A percentile compares a stretch with the other conserved stretches of the same genome.
Conservation (phyloP, 306 rosid genomes). For the Astragalus membranaceus region DNA sequence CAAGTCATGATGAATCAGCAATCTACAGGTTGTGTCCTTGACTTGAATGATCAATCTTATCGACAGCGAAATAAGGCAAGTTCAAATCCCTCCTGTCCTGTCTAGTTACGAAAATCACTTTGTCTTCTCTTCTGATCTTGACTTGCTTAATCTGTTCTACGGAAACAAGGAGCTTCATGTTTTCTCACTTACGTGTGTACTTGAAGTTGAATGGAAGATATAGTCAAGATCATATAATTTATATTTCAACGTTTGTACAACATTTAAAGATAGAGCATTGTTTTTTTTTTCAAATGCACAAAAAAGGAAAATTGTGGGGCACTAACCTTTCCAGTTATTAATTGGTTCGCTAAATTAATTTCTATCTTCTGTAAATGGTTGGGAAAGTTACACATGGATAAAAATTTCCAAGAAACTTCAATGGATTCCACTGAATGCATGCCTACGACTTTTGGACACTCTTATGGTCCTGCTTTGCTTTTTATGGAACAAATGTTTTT, state of each 20-base stretch:
- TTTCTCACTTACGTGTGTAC: background rate
- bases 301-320: slow-evolving; percentile 4
- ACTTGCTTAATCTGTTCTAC: background rate
- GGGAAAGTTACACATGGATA: background rate
- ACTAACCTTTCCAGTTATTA: background rate
- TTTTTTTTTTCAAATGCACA: background rate
- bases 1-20: background rate
- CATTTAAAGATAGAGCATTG: background rate
- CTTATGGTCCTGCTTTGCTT: slow-evolving; percentile 13
- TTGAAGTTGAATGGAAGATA: slow-evolving; percentile 7
- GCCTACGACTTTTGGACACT: slow-evolving; percentile 17
- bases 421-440: background rate
- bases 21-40: slow-evolving; percentile 24
- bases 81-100: background rate
- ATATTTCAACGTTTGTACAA: slow-evolving; percentile 7
- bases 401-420: slow-evolving; percentile 23
- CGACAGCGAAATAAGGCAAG: background rate
- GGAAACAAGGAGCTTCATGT: background rate
- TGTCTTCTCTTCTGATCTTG: background rate
- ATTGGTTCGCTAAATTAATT: no score
- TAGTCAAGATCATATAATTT: slow-evolving; percentile 12
- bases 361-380: background rate
- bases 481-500: slow-evolving; percentile 26
- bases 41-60: slow-evolving; percentile 9
- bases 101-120: background rate